Base-by-base conservation (phyloP, 192 early-diverging fungal species). In the Umbelopsis sp. region DNA sequence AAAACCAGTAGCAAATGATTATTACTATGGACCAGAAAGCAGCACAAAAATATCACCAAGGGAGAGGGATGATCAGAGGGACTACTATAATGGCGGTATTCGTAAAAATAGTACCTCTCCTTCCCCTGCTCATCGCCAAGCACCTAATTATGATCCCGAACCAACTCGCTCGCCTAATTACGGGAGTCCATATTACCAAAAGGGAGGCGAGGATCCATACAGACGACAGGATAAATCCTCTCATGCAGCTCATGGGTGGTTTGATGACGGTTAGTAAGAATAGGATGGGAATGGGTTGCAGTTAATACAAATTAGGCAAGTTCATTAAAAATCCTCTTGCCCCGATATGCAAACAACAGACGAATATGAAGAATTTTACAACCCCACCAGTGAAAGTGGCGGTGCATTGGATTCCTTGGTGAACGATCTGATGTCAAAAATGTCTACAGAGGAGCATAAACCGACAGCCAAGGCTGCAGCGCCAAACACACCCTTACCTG, bases 381-480 rank as follows among this genome's bases (percentile, higher is more conserved):
- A 62, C 17, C 56, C 56, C 4, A 59, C 49, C 8, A 54, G 70
- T 20, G 70, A 24, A 22, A 69, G 68, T 4, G 49, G 73, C 4
- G 73, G 68, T 17, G 73, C 73, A 34, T 31, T 78, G 43, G 77
- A 78, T 74, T 56, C 53, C 3, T 47, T 78, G 12, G 74, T 78
- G 77, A 73, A 47, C 3, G 77, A 78, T 47, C 24, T 78, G 8
- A 73, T 78, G 71, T 52, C 53, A 20, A 74, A 69, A 31, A 78
- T 78, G 77, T 70, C 70, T 16, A 73, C 71, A 25, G 65, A 71
- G 21, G 67, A 56, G 26, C 44, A 54, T 16, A 31, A 26, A 31
- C 59, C 32, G 11, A 47, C 20, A 11, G 36, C 56, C 24, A 36
- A 5, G 5, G 17, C 31, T 65, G 36, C 5, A 24, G 3, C 7